These are phyloP conservation scores for Litsea cubeba DNA, from an alignment of 164 flowering plant species.

Conservation along the genomic window DNA sequence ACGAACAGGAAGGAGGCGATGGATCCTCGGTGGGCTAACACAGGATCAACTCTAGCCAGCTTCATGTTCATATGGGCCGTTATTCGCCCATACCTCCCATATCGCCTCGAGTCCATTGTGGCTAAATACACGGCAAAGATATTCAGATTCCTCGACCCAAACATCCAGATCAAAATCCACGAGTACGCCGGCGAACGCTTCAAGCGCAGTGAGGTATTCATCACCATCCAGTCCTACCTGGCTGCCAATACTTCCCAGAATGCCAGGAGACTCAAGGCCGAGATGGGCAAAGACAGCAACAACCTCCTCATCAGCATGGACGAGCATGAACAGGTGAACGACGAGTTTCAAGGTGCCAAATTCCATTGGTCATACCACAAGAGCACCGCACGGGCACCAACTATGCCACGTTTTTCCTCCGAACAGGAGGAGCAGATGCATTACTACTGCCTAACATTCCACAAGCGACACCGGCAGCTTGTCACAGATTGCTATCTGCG, in stretches of 20 bases:
- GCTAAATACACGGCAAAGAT: slow-evolving; percentile 23
- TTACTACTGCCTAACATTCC: slow-evolving; percentile 52
- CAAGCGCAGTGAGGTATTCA: slow-evolving; percentile 44
- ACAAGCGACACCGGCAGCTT: slow-evolving; percentile 33
- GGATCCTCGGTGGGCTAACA: background rate
- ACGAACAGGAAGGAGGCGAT: background rate
- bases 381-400: background rate
- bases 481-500: slow-evolving; percentile 36
- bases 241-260: slow-evolving; percentile 27
- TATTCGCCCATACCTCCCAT: slow-evolving; percentile 39
- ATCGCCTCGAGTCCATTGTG: slow-evolving; percentile 21
- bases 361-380: slow-evolving; percentile 40
- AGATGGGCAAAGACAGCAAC: slow-evolving; percentile 29
- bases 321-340: slow-evolving; percentile 44
- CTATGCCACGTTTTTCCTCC: slow-evolving; percentile 13
- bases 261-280: slow-evolving; percentile 51
- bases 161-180: slow-evolving; percentile 40
- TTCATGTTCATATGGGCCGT: slow-evolving; percentile 48
- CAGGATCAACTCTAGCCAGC: slow-evolving; percentile 43
- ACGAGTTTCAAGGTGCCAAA: slow-evolving; percentile 37
- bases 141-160: slow-evolving; percentile 28
- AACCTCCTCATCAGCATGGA: slow-evolving; percentile 48
- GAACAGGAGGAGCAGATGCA: slow-evolving; percentile 26
- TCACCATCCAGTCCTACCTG: slow-evolving; percentile 49
- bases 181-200: slow-evolving; percentile 44